Percentiles rank a stretch among this genome's conserved stretches.
Evolutionary conservation across 306 rosid genomes (phyloP).

Genomic region (Prinsepia uniflora): DNA sequence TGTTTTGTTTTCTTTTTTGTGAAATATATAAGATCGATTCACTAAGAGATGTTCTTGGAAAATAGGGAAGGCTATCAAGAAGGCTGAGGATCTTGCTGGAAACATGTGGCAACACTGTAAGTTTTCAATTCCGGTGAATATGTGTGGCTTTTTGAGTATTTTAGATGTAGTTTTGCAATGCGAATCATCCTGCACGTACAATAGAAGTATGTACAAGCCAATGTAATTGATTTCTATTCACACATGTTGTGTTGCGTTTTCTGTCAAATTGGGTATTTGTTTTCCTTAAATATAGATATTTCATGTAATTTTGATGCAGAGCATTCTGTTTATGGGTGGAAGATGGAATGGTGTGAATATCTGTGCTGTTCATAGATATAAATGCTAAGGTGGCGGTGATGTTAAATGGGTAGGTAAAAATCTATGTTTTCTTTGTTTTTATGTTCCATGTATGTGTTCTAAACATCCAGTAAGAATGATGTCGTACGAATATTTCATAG

Average conservation of each 20-base stretch:
- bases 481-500: too few relatives aligned
- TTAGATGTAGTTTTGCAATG: not conserved
- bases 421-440: too few relatives aligned
- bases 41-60: conserved; percentile 71
- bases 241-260: not conserved
- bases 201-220: not conserved
- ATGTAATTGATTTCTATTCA: not conserved
- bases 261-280: not conserved
- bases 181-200: not conserved
- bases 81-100: conserved; percentile 92
- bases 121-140: conserved; percentile 4
- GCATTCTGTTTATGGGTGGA: not conserved
- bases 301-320: not conserved
- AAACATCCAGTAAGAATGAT: too few relatives aligned
- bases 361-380: too few relatives aligned
- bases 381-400: too few relatives aligned
- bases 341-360: not conserved
- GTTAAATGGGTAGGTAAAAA: too few relatives aligned
- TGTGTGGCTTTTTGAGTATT: not conserved
- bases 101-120: conserved; percentile 97
- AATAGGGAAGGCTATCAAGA: conserved; percentile 94
- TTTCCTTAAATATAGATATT: not conserved
- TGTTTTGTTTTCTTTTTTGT: not conserved
- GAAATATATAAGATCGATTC: conserved; percentile 61
- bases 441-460: too few relatives aligned